Percentiles rank a stretch among this genome's conserved stretches.
These are phyloP conservation scores for Venturia effusa DNA, from an alignment of 2,329 filamentous ascomycete species.

Conservation along the genomic window DNA sequence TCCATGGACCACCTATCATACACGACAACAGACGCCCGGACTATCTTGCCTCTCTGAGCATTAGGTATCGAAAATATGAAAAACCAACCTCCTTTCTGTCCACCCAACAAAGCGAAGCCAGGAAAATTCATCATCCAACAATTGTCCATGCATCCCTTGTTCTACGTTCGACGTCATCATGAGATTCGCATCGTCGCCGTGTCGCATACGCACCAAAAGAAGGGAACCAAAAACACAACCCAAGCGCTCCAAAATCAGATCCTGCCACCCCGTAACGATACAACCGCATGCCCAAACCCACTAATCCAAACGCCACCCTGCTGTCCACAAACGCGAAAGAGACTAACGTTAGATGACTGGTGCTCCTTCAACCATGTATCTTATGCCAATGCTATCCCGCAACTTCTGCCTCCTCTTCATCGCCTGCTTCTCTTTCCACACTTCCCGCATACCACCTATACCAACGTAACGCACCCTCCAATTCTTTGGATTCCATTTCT, in stretches of 20 bases:
- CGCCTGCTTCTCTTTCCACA: constrained; percentile 31
- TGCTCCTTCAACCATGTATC: constrained; percentile 23
- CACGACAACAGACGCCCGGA: too few relatives aligned
- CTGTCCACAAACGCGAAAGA: neutral
- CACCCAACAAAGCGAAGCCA: neutral
- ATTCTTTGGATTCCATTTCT: constrained; percentile 30
- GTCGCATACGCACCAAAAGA: neutral
- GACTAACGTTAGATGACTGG: neutral
- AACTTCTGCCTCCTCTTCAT: constrained; percentile 43
- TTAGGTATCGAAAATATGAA: neutral
- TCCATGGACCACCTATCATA: too few relatives aligned
- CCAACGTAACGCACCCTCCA: constrained; percentile 41
- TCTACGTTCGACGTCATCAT: neutral
- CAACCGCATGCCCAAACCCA: neutral
- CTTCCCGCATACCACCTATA: constrained; percentile 38
- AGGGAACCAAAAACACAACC: neutral
- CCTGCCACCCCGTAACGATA: neutral
- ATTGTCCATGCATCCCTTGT: neutral
- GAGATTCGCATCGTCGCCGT: neutral
- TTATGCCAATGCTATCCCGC: constrained; percentile 42
- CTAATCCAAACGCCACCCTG: neutral
- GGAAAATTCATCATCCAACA: neutral
- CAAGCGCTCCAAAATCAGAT: neutral
- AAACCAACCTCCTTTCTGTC: neutral
- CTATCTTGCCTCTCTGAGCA: too few relatives aligned